Evolutionary conservation across 768 basidiomycete species (phyloP).

Genomic region (Suillus subluteus): DNA sequence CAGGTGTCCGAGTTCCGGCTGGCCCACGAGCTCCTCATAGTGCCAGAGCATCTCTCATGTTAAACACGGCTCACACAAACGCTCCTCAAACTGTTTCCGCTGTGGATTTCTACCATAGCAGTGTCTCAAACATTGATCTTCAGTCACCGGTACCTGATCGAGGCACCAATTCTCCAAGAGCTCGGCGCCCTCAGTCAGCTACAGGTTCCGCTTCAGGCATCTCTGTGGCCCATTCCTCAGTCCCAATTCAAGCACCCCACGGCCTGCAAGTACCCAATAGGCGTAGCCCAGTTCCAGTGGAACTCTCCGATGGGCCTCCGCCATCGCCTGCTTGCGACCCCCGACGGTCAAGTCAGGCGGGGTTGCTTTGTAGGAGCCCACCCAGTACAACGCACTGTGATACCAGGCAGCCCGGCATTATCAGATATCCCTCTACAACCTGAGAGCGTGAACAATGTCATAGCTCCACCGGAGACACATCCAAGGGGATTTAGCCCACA

Average conservation of each 20-base stretch:
- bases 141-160: background rate
- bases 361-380: background rate
- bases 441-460: background rate
- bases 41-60: constrained; percentile 2
- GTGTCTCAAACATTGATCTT: constrained; percentile 16
- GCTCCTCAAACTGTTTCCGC: constrained; percentile 10
- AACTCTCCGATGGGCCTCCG: background rate
- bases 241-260: background rate
- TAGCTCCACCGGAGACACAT: background rate
- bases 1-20: background rate
- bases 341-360: background rate
- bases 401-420: background rate
- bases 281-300: background rate
- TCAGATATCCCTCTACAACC: background rate
- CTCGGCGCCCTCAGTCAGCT: constrained; percentile 6
- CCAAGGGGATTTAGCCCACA: background rate
- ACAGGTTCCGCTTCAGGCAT: constrained; percentile 8
- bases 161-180: constrained; percentile 3
- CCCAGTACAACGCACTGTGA: too few species aligned
- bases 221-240: background rate
- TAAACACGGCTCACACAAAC: background rate
- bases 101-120: constrained; percentile 24
- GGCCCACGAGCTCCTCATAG: background rate
- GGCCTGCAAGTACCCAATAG: background rate
- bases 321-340: background rate